phyloP scores from a whole-genome alignment of 2,329 filamentous ascomycete species.

The Phialemonium atrogriseum region DNA sequence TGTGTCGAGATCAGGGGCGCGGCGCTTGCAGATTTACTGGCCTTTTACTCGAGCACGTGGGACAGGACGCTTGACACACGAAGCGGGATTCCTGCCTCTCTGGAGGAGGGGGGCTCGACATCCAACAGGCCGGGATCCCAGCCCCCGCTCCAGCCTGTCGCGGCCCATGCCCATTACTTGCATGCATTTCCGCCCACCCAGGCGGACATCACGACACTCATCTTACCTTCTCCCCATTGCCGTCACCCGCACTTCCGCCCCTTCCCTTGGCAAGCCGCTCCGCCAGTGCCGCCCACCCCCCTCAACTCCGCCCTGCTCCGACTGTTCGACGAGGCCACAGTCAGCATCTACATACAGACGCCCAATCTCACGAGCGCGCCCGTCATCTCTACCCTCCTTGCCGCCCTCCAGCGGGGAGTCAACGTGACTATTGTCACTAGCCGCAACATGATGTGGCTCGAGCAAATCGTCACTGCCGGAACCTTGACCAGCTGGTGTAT shows the following conservation, averaged over 20 bases:
- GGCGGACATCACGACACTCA: constrained; percentile 40
- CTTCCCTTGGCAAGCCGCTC: constrained; percentile 44
- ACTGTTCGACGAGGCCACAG: constrained; percentile 49
- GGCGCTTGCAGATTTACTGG: constrained; percentile 51
- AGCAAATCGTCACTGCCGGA: constrained; percentile 73
- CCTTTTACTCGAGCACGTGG: constrained; percentile 67
- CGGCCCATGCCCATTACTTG: constrained; percentile 13
- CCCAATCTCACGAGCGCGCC: constrained; percentile 67
- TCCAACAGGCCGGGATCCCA: background rate
- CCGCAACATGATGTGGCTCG: constrained; percentile 63
- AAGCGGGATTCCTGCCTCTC: constrained; percentile 1
- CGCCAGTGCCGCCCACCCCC: constrained; percentile 51
- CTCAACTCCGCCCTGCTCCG: constrained; percentile 58
- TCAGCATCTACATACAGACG: constrained; percentile 60
- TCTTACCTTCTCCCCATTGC: constrained; percentile 69
- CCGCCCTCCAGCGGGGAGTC: constrained; percentile 57
- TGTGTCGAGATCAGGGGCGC: constrained; percentile 59
- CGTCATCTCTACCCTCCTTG: constrained; percentile 52
- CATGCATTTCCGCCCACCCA: constrained; percentile 2
- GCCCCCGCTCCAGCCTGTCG: constrained; percentile 6
- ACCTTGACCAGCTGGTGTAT: constrained; percentile 64
- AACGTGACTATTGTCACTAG: constrained; percentile 61
- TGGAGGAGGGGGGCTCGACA: too few relatives aligned
- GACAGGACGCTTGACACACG: too few relatives aligned
- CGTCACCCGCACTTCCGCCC: constrained; percentile 56